These are phyloP conservation scores for Xerocomus potaroensis DNA, from an alignment of 768 basidiomycete genomes.

Conservation along the genomic window DNA sequence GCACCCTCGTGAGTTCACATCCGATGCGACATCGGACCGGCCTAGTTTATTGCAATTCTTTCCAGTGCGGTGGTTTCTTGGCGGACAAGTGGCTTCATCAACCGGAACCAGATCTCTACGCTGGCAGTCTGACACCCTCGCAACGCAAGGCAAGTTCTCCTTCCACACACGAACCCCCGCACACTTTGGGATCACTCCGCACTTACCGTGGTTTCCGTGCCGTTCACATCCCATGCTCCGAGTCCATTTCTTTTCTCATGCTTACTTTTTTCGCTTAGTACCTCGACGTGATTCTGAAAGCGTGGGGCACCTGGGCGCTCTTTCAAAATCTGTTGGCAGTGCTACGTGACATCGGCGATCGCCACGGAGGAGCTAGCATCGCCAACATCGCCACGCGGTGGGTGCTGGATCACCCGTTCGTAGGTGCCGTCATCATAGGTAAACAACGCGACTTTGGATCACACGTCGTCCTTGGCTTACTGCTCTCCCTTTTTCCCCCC, in stretches of 20 bases:
- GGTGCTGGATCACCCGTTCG: conserved; percentile 74
- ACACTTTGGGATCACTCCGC: background rate
- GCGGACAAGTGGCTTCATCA: conserved; percentile 68
- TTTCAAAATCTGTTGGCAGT: conserved; percentile 63
- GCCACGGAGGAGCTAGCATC: conserved; percentile 61
- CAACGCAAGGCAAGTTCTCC: conserved; percentile 64
- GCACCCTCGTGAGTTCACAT: conserved; percentile 59
- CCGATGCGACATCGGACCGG: background rate
- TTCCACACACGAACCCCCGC: background rate
- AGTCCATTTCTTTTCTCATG: background rate
- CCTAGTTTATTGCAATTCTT: conserved; percentile 4
- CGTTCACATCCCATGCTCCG: background rate
- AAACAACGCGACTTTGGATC: background rate
- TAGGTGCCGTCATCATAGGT: conserved; percentile 81
- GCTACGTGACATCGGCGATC: conserved; percentile 62
- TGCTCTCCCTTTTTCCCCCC: background rate
- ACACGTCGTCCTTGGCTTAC: conserved; percentile 1
- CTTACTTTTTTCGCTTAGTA: conserved; percentile 45
- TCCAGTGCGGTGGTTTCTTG: conserved; percentile 79
- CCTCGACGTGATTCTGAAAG: conserved; percentile 75
- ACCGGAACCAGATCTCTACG: conserved; percentile 69
- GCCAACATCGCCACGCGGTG: conserved; percentile 79
- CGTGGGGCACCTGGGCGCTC: conserved; percentile 74
- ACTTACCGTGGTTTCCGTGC: background rate
- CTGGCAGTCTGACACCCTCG: conserved; percentile 67